Percentiles rank a stretch among this genome's conserved stretches.
Conservation (phyloP, 1,139 yeast genomes). For the Protomyces gravidus region DNA sequence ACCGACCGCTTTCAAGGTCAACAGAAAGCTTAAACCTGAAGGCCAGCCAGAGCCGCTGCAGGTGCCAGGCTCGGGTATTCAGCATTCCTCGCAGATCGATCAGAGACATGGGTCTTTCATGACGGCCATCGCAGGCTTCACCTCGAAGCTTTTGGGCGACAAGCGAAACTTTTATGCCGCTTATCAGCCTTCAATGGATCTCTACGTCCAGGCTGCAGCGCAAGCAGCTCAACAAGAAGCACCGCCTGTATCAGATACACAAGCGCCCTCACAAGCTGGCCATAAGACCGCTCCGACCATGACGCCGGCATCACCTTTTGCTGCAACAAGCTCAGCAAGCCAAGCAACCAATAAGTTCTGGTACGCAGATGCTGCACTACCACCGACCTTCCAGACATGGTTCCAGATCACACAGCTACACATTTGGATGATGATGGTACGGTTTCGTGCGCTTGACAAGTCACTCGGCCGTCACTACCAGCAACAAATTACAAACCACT, state of each 20-base stretch:
- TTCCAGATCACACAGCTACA: conserved; percentile 86
- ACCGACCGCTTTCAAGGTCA: conserved; percentile 9
- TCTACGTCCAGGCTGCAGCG: conserved; percentile 24
- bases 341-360: conserved; percentile 17
- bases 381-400: conserved; percentile 88
- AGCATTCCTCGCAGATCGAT: conserved; percentile 25
- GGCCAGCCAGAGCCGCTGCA: conserved; percentile 23
- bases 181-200: conserved; percentile 26
- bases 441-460: conserved; percentile 95
- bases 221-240: conserved; percentile 25
- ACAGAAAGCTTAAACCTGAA: conserved; percentile 20
- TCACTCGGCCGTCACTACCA: conserved; percentile 85
- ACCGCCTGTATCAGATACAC: not conserved
- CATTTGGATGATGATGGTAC: conserved; percentile 85
- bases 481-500: conserved; percentile 82
- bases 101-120: conserved; percentile 13
- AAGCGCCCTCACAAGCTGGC: not conserved
- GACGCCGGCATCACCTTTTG: not conserved
- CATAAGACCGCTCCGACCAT: not conserved
- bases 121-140: conserved; percentile 15
- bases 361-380: conserved; percentile 48
- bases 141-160: conserved; percentile 13
- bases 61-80: conserved; percentile 23
- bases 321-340: not conserved
- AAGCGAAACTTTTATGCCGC: conserved; percentile 18